Base-by-base conservation (phyloP, 2,329 filamentous ascomycete genomes). In the Trichoderma aggressivum region DNA sequence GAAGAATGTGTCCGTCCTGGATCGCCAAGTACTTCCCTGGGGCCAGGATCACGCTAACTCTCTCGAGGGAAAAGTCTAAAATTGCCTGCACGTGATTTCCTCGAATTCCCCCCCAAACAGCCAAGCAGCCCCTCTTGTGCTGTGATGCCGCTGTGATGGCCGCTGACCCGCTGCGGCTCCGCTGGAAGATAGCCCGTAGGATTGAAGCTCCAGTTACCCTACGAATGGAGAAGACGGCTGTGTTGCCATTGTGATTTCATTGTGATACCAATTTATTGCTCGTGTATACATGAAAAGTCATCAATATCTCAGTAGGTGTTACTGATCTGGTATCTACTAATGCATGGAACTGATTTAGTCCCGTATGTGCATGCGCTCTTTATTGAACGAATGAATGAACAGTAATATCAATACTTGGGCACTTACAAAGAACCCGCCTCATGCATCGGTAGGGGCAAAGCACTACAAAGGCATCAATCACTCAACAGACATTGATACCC, bases 1-100 rank as follows among this genome's bases (percentile, higher is more conserved):
- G 76, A 80, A 81, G 79, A 80, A 79, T 80, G 80, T 82, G 81
- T 81, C 79, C 72, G 81, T 81, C 79, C 72, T 80, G 77, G 78
- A 80, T 80, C 76, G 75, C 77, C 77, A 77, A 72, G 69, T 72
- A 72, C 70, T 71, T 72, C 68, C 50, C 69, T 70, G 68, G 68
- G 68, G 21, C 71, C 65, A 74, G 72, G 71, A 75, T 76, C 75
- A 74, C 76, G 75, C 77, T 79, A 78, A 74, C 71, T 70, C 76
- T 71, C 68, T 75, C 77, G 73, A 71, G 75, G 75, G 74, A 73
- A 75, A 78, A 78, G 75, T 74, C 75, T 77, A 77, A 76, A 76
- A 74, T 74, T 73, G 36, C 2, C 1, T 21, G 70, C 80, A 82
- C 80, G 80, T 80, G 80, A 81, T 73, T 69, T 73, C 39, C 43